phyloP scores from a whole-genome alignment of 306 rosid species.

The Prunus fruticosa region DNA sequence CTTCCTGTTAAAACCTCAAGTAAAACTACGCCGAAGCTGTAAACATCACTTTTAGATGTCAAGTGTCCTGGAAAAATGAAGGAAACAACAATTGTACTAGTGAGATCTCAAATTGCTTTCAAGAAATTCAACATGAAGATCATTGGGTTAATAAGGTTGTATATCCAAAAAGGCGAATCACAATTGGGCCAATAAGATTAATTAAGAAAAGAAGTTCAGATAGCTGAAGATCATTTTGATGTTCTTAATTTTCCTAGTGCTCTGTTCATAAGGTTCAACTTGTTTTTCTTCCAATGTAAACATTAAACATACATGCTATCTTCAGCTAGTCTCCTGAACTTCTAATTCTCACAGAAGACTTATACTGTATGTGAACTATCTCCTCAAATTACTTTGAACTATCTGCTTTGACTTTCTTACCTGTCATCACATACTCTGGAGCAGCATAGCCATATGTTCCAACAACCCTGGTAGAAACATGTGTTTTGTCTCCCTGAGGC shows the following conservation, averaged over 20 bases:
- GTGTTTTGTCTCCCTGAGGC: constrained; percentile 97
- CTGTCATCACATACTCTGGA: constrained; percentile 98
- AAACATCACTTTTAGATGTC: constrained; percentile 93
- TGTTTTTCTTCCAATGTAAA: not conserved
- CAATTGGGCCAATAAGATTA: not conserved
- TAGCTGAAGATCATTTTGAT: not conserved
- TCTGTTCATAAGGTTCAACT: not conserved
- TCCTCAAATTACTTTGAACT: constrained; percentile 13
- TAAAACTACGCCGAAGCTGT: constrained; percentile 91
- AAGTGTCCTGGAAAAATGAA: constrained; percentile 65
- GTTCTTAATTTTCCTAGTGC: not conserved
- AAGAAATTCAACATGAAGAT: not conserved
- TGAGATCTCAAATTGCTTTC: constrained; percentile 23
- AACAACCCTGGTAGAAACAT: constrained; percentile 94
- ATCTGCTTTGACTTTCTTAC: constrained; percentile 35
- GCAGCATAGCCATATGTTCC: constrained; percentile 98
- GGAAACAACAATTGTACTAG: constrained; percentile 17
- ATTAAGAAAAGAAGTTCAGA: not conserved
- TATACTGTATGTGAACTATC: not conserved
- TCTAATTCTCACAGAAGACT: not conserved
- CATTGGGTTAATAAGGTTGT: not conserved
- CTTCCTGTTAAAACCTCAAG: constrained; percentile 92
- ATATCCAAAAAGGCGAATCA: too few relatives aligned
- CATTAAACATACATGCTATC: not conserved
- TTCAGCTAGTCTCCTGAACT: not conserved